Percentiles rank a stretch among this genome's conserved stretches.
phyloP scores from a whole-genome alignment of 148 eudicot species.

The Rhododendron mucronatum region DNA sequence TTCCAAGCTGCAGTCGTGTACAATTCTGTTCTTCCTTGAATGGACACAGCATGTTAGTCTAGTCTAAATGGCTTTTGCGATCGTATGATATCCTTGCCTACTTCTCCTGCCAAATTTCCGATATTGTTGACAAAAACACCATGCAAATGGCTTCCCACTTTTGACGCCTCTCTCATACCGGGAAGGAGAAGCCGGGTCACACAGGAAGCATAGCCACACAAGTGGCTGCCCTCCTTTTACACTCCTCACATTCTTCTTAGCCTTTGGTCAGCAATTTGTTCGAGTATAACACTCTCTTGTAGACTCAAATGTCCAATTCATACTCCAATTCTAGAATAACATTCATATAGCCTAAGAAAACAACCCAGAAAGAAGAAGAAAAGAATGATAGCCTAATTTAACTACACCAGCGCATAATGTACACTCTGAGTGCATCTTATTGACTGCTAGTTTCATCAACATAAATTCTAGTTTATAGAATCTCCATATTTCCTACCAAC shows the following conservation, averaged over 20 bases:
- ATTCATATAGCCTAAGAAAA: background rate
- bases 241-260: background rate
- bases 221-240: background rate
- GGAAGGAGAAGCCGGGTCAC: background rate
- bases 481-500: background rate
- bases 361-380: background rate
- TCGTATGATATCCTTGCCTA: background rate
- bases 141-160: background rate
- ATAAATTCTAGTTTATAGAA: background rate
- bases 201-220: background rate
- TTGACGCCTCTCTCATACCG: background rate
- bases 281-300: background rate
- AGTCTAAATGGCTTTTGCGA: background rate
- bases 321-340: background rate
- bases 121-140: background rate
- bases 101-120: background rate
- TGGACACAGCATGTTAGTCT: background rate
- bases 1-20: conserved; percentile 20
- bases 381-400: background rate
- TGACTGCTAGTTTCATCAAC: background rate
- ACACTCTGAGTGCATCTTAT: background rate
- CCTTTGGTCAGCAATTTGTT: background rate
- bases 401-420: background rate
- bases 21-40: background rate
- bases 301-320: background rate